Base-by-base conservation (phyloP, 805 yeast species). In the Lipomyces sp. region DNA sequence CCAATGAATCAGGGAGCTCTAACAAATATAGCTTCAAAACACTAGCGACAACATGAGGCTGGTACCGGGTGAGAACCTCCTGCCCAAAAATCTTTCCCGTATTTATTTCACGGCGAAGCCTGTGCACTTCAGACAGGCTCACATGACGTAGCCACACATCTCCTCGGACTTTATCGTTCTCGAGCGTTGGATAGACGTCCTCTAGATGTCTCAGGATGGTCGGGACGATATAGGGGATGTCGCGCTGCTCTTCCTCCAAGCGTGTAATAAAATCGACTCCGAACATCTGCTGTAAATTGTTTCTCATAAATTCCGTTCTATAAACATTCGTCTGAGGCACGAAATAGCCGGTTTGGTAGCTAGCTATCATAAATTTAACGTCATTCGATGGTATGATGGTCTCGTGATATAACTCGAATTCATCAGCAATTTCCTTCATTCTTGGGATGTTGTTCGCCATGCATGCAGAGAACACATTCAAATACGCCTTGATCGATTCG, bases 1-100 rank as follows among this genome's bases (percentile, higher is more conserved):
- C 83, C 53, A 91, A 76, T 1, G 95, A 87, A 68, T 87, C 91
- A 0, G 97, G 97, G 57, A 91, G 81, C 75, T 92, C 97, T 75
- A 90, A 79, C 35, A 91, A 78, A 77, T 89, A 91, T 45, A 90
- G 81, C 75, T 90, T 89, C 71, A 91, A 81, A 2, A 86, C 86
- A 72, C 88, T 85, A 3, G 92, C 88, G 8, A 89, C 84, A 0
- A 86, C 82, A 58, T 86, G 83, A 0, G 92, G 88, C 50, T 78
- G 78, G 61, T 79, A 78, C 8, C 80, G 75, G 0, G 75, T 66
- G 58, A 79, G 73, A 18, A 78, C 66, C 3, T 74, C 76, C n/a
- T 75, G 69, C 64, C 67, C 64, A 45, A 77, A 66, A 5, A 65
- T 60, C 53, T 69, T 71, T 39, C 73, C 78, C 6, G 72, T 70